Evolutionary conservation across 2,329 filamentous ascomycete genomes (phyloP), one percentile per base, ranked within the genome.

Genomic region (Aspergillus sp.): DNA sequence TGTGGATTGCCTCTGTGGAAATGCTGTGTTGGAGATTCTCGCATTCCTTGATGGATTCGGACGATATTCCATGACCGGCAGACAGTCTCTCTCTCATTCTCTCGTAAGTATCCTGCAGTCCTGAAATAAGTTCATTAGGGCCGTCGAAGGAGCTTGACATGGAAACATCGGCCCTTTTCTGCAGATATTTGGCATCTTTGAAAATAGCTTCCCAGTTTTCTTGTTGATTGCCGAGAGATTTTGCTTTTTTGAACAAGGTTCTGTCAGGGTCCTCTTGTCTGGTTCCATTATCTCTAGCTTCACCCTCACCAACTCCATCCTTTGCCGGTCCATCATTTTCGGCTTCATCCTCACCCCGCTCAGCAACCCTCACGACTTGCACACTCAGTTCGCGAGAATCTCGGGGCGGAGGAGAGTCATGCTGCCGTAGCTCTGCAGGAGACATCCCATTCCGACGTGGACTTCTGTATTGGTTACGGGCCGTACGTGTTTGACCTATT

Each of bases 151-250:
- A 12, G 4, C 29, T 14, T 1, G 15, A 11, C 6, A 19, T 14
- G 8, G 26, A 16, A 15, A 26, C 19, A 3, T 24, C 31, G 15
- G 16, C 17, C 13, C 8, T 27, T 24, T 28, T 11, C 15, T 30
- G 32, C 28, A 42, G 31, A 7, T 15, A 15, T 14, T 24, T 34
- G 8, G 40, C 37, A 11, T 29, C 33, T 4, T 26, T 14, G 15
- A 42, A 30, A 15, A 52, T 15, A 3, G 8, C 28, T 4, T 40
- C 30, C 54, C 53, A 57, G 13, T 42, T 40, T 1, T 39, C 33
- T 25, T 34, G 27, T 29, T 53, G 51, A 1, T 33, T 33, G 14
- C 44, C 40, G 4, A 48, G 22, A 12, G 41, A 17, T 7, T 37
- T 38, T 1, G 47, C 49, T 20, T 43, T 31, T 29, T 41, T 35